Evolutionary conservation across 805 yeast species (phyloP).

Genomic region (Metschnikowia koreensis): DNA sequence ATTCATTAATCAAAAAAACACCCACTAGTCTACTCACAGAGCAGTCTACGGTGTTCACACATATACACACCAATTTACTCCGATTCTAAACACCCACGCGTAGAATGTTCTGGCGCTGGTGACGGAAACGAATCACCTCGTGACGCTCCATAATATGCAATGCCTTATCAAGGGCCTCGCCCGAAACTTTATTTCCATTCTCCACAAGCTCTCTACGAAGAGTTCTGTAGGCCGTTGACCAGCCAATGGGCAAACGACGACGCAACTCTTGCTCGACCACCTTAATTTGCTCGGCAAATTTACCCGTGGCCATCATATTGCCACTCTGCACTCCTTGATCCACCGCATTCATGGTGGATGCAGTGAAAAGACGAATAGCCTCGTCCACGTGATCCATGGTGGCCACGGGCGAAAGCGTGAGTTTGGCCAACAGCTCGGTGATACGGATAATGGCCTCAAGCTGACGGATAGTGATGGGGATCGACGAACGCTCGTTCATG

Average conservation of each 20-base stretch:
- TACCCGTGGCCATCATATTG: constrained; percentile 48
- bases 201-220: constrained; percentile 79
- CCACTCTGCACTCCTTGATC: constrained; percentile 55
- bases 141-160: constrained; percentile 77
- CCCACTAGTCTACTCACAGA: neutral
- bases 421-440: constrained; percentile 88
- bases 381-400: constrained; percentile 89
- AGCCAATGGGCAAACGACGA: constrained; percentile 91
- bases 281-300: constrained; percentile 67
- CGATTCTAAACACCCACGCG: constrained; percentile 15
- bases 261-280: constrained; percentile 81
- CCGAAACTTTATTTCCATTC: constrained; percentile 52
- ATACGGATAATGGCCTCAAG: constrained; percentile 96
- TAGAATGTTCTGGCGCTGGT: constrained; percentile 46
- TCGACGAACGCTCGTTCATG: constrained; percentile 85
- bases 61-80: too few species aligned
- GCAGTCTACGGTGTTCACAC: neutral
- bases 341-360: constrained; percentile 97
- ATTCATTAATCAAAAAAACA: neutral
- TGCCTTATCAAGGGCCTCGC: constrained; percentile 79
- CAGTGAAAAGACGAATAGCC: constrained; percentile 89
- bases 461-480: constrained; percentile 97
- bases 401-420: constrained; percentile 80
- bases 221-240: constrained; percentile 88
- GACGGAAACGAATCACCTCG: constrained; percentile 83